Evolutionary conservation across 148 eudicot genomes (phyloP), one percentile per base, ranked within the genome.

Genomic region (Rheum nobile): DNA sequence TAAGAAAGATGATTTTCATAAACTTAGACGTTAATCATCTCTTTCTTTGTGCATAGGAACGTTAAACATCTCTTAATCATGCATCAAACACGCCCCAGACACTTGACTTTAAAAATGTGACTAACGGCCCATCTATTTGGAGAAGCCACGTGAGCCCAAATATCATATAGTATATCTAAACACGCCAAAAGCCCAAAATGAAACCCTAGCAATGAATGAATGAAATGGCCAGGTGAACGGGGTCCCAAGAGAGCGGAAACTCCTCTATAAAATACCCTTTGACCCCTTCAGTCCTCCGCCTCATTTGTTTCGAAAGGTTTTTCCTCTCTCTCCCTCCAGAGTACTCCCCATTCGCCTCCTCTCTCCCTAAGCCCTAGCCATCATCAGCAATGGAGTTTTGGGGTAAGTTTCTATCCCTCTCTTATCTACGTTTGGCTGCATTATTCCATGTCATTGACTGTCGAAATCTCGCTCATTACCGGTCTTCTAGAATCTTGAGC

Each of bases 341-440:
- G 42, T 67, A 28, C 7, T 19, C 68, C 17, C 73, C 67, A 7
- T 42, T 41, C 50, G n/a, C 35, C 46, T 35, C 24, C 63, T 39
- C 29, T 68, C 71, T 39, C 41, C 7, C 55, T 26, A 71, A 71
- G 74, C 68, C 76, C 74, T 7, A 31, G 47, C 44, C 74, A 22
- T 67, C 82, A 42, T 63, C 77, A 3, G 0, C 75, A 21, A 87
- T 88, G 91, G 79, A 80, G 79, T 88, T 88, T 39, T 88, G 91
- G 91, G 91, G 91, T 85, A 75, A 29, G 44, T 7, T 28, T 43
- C 31, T 32, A 12, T 9, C 48, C 31, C 34, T 24, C 68, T 61
- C 68, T n/a, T n/a, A 3, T 3, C 31, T n/a, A 35, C 37, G 37
- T 35, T 57, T 28, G 14, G 10, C 31, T 28, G 16, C 65, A 3